Evolutionary conservation across 176 grass and related monocot species (phyloP), one percentile per base, ranked within the genome.

Genomic region (Triticum timopheevii): DNA sequence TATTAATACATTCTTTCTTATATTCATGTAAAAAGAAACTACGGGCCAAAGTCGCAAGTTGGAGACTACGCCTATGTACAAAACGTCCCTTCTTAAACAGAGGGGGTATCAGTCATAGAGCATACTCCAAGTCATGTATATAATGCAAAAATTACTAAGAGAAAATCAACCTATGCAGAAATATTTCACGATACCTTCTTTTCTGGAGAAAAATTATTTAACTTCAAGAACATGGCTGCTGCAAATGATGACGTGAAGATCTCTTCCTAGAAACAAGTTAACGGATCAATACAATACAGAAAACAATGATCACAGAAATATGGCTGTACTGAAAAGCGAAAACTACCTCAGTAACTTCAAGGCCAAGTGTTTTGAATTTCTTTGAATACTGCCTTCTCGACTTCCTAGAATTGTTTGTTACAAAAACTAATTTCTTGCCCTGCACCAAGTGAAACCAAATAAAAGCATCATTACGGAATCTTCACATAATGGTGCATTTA

Each of bases 241-340:
- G 96, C 96, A 91, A 92, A 98, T 59, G 96, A 95, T 49, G 96
- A 98, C 34, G 91, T 92, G 88, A 98, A 95, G 38, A 95, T 92
- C 82, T 98, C 96, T 82, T 95, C 92, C 96, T 98, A 83, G 58
- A 85, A 69, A 72, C 8, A 98, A 88, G 13, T 35, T 62, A 82
- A 84, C 54, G 69, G 84, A 73, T 70, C 66, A 69, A 66, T 88
- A 85, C 11, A 80, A 70, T 10, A 70, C 13, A 44, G 69, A 16
- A 54, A 78, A 71, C 33, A 69, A 59, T 73, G 5, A 58, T 80
- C 23, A 45, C n/a, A 42, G 22, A 38, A 86, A 68, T 73, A 28
- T 73, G 28, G 75, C 50, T 76, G 42, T 39, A 81, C 31, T 42
- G 68, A 83, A 91, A 59, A 64, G 1, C 27, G 52, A 83, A 93